These are phyloP conservation scores for Penicillium freii DNA, from an alignment of 2,329 filamentous ascomycete genomes.

Conservation along the genomic window DNA sequence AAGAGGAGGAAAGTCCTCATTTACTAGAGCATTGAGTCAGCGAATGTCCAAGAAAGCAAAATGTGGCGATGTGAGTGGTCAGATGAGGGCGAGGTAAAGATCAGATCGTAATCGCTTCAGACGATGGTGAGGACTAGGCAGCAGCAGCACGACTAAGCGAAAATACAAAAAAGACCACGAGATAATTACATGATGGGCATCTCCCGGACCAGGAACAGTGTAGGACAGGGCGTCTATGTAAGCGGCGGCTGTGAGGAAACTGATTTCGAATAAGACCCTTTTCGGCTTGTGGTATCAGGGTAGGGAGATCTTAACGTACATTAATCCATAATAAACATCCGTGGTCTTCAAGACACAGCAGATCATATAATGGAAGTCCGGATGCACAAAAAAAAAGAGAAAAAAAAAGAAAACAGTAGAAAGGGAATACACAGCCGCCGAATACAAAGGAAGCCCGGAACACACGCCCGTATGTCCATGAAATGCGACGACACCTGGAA, in stretches of 20 bases:
- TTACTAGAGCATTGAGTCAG: constrained; percentile 39
- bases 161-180: constrained; percentile 31
- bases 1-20: constrained; percentile 50
- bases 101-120: background rate
- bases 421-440: constrained; percentile 32
- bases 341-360: constrained; percentile 35
- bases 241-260: constrained; percentile 46
- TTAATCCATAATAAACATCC: constrained; percentile 41
- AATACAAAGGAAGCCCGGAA: constrained; percentile 28
- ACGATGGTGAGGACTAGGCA: background rate
- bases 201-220: constrained; percentile 29
- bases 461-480: constrained; percentile 35
- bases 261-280: constrained; percentile 46
- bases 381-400: too few species aligned
- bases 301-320: constrained; percentile 53
- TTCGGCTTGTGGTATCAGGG: constrained; percentile 42
- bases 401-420: constrained; percentile 27
- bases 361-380: constrained; percentile 37
- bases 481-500: constrained; percentile 36
- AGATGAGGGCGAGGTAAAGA: constrained; percentile 5
- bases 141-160: constrained; percentile 13
- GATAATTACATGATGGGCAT: constrained; percentile 38
- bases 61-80: constrained; percentile 9
- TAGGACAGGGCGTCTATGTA: constrained; percentile 40
- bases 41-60: constrained; percentile 15